A percentile compares a stretch with the other conserved stretches of the same genome.
phyloP scores from a whole-genome alignment of 2,329 filamentous ascomycete species.

The Aureobasidium lini region DNA sequence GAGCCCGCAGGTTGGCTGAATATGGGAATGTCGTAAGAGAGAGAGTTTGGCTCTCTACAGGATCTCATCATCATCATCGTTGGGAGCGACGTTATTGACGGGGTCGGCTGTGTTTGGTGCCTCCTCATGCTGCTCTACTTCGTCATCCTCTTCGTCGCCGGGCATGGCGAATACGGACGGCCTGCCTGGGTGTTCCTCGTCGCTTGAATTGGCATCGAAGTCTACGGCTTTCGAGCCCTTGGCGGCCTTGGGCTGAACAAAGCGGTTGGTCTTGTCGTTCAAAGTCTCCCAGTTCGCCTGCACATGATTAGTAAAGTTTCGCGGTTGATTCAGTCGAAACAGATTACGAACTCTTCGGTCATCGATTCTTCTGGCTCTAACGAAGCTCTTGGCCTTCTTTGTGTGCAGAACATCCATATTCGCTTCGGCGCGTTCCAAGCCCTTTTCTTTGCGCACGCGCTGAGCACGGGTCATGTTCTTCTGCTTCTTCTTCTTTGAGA shows the following conservation, averaged over 20 bases:
- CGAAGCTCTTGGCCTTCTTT: conserved; percentile 47
- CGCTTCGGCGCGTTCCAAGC: conserved; percentile 48
- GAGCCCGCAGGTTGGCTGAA: neutral
- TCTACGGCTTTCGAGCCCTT: conserved; percentile 4
- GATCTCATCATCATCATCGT: conserved; percentile 14
- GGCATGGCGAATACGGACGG: conserved; percentile 13
- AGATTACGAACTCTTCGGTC: conserved; percentile 33
- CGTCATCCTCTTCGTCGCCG: neutral
- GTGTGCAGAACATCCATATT: conserved; percentile 48
- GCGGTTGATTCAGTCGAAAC: too few relatives aligned
- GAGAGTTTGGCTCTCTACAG: neutral
- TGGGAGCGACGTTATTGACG: neutral
- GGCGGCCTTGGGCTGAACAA: neutral
- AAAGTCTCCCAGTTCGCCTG: conserved; percentile 27
- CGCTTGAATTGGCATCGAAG: neutral
- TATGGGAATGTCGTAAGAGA: neutral
- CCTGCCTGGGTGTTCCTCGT: conserved; percentile 19
- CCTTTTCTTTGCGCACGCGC: conserved; percentile 46
- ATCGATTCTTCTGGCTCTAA: conserved; percentile 41
- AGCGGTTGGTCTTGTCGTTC: conserved; percentile 21
- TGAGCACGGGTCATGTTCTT: conserved; percentile 48
- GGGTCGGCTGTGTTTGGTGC: neutral
- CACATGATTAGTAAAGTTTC: neutral
- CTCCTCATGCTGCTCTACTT: neutral
- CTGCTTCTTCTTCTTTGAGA: conserved; percentile 59